Conservation (phyloP, 2,329 filamentous ascomycete species). For the Ceratocystiopsis sp. region DNA sequence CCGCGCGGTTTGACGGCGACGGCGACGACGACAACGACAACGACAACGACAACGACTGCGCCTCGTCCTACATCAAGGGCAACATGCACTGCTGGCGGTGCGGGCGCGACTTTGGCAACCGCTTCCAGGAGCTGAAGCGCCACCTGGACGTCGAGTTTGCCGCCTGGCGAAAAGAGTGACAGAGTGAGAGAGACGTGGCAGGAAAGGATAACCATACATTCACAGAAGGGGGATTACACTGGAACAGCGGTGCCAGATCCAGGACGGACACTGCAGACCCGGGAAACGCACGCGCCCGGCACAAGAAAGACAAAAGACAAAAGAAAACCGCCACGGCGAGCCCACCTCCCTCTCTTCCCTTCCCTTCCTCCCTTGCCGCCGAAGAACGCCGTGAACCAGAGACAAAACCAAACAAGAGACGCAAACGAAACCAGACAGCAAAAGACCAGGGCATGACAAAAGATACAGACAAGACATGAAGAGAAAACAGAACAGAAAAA, state of each 20-base stretch:
- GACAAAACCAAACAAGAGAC: no score
- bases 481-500: background rate
- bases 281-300: no score
- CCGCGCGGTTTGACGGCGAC: background rate
- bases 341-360: no score
- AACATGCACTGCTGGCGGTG: constrained; percentile 80
- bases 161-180: constrained; percentile 26
- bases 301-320: background rate
- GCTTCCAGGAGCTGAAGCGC: constrained; percentile 55
- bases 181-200: no score
- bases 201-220: background rate
- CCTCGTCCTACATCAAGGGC: background rate
- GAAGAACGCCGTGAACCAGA: no score
- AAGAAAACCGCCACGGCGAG: no score
- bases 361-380: no score
- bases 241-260: no score
- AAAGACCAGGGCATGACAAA: background rate
- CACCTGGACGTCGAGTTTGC: constrained; percentile 49
- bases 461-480: no score
- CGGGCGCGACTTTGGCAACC: constrained; percentile 52
- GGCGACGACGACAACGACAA: background rate
- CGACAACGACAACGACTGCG: background rate
- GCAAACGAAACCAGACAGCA: background rate
- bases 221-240: no score
- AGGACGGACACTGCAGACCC: no score